Conservation (phyloP, 257 asterid species). For the Echites panduratus region DNA sequence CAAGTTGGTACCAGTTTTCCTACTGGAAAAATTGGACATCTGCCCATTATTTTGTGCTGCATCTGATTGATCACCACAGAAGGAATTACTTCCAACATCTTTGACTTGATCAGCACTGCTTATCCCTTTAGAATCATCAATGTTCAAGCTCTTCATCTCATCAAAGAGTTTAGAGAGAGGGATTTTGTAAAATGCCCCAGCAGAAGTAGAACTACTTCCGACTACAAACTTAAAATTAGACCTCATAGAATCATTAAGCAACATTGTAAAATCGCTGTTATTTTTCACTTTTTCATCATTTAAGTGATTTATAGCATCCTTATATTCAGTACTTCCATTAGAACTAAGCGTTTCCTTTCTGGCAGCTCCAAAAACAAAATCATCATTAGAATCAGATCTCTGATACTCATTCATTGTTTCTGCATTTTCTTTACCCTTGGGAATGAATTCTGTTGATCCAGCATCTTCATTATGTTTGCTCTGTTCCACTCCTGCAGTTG, state of each 20-base stretch:
- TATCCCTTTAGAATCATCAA: conserved; percentile 35
- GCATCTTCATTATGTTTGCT: conserved; percentile 15
- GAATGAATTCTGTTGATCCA: conserved; percentile 18
- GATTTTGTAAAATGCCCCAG: conserved; percentile 30
- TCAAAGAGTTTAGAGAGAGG: conserved; percentile 38
- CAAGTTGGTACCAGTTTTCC: conserved; percentile 14
- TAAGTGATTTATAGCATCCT: conserved; percentile 21
- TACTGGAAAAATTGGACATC: conserved; percentile 19
- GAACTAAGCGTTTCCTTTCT: conserved; percentile 26
- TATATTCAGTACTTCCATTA: conserved; percentile 25
- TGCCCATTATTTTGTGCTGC: conserved; percentile 33
- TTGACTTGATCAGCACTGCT: conserved; percentile 25
- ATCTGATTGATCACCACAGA: conserved; percentile 26
- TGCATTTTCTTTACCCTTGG: conserved; percentile 23
- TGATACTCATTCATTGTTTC: conserved; percentile 26
- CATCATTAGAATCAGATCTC: conserved; percentile 27
- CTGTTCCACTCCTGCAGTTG: conserved; percentile 6
- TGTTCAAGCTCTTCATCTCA: conserved; percentile 51
- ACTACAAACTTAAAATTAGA: conserved; percentile 23
- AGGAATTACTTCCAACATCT: conserved; percentile 18
- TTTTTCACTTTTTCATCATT: conserved; percentile 25
- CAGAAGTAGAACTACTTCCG: conserved; percentile 24
- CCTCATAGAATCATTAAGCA: conserved; percentile 4
- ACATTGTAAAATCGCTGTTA: conserved; percentile 21
- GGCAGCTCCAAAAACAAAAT: conserved; percentile 36